These are phyloP conservation scores for Neurospora hispaniola DNA, from an alignment of 495 filamentous ascomycete genomes.

Conservation along the genomic window DNA sequence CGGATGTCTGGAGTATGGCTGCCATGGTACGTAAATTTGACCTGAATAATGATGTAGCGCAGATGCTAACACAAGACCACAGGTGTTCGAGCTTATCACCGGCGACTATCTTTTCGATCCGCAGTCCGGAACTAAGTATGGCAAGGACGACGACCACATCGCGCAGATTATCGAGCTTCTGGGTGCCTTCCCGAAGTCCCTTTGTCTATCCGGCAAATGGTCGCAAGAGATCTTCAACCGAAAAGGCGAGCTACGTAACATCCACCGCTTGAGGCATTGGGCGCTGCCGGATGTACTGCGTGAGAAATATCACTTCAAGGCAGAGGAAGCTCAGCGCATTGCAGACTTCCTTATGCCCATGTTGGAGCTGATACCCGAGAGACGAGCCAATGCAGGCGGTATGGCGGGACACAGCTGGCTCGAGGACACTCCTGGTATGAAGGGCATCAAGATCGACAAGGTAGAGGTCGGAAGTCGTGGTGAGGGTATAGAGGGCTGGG, in stretches of 20 bases:
- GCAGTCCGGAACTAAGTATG: slow-evolving; percentile 97
- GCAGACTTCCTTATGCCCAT: slow-evolving; percentile 84
- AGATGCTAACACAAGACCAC: neutral
- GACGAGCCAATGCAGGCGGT: slow-evolving; percentile 88
- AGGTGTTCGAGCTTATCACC: slow-evolving; percentile 97
- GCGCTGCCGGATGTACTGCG: slow-evolving; percentile 84
- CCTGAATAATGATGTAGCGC: neutral
- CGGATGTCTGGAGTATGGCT: slow-evolving; percentile 99
- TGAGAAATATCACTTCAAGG: slow-evolving; percentile 92
- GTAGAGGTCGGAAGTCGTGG: slow-evolving; percentile 71
- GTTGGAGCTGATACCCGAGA: slow-evolving; percentile 79
- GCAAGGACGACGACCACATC: slow-evolving; percentile 99
- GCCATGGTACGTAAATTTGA: slow-evolving; percentile 63
- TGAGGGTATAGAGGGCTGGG: slow-evolving; percentile 95
- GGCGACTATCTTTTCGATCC: slow-evolving; percentile 99
- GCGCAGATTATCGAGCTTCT: slow-evolving; percentile 98
- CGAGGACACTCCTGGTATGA: slow-evolving; percentile 79
- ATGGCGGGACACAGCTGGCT: slow-evolving; percentile 81
- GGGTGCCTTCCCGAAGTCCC: slow-evolving; percentile 82
- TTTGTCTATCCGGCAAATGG: slow-evolving; percentile 90
- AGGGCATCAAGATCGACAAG: slow-evolving; percentile 56
- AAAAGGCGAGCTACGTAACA: slow-evolving; percentile 95
- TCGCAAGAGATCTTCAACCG: slow-evolving; percentile 98
- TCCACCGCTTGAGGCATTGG: slow-evolving; percentile 95
- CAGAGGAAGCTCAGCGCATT: slow-evolving; percentile 66